Evolutionary conservation across 768 basidiomycete species (phyloP).

Genomic region (Amanita pseudoporphyria): DNA sequence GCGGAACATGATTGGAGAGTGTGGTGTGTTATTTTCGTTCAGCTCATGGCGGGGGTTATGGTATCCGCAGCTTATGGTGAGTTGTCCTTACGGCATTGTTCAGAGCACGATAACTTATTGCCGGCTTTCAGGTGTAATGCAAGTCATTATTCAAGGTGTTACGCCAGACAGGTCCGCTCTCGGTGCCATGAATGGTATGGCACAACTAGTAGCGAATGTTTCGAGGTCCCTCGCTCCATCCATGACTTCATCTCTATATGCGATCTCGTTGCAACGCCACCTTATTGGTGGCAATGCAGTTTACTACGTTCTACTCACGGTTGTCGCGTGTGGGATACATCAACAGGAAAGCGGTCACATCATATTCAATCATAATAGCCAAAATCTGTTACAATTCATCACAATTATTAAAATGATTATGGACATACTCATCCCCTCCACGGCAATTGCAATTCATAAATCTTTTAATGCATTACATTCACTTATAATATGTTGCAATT

Average conservation of each 20-base stretch:
- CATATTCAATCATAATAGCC: too few species aligned
- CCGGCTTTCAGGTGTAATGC: neutral
- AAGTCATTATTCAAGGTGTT: too few species aligned
- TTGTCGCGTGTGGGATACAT: neutral
- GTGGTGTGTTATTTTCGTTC: neutral
- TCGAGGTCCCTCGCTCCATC: constrained; percentile 2
- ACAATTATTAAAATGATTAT: too few species aligned
- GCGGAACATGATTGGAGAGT: neutral
- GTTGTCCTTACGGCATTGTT: neutral
- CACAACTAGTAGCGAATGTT: neutral
- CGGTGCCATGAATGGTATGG: constrained; percentile 3
- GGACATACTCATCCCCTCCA: too few species aligned
- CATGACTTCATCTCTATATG: too few species aligned
- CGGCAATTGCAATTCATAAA: too few species aligned
- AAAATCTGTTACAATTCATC: too few species aligned
- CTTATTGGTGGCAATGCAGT: constrained; percentile 3
- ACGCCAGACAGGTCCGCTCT: neutral
- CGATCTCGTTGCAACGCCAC: neutral
- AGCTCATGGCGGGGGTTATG: neutral
- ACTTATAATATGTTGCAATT: too few species aligned
- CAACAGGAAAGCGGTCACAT: too few species aligned
- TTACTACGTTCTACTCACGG: constrained; percentile 1
- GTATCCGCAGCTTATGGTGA: neutral
- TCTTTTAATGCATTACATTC: too few species aligned
- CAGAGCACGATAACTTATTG: neutral